phyloP scores from a whole-genome alignment of 228 moss, liverwort and hornwort genomes.

The Sphagnum fallax region DNA sequence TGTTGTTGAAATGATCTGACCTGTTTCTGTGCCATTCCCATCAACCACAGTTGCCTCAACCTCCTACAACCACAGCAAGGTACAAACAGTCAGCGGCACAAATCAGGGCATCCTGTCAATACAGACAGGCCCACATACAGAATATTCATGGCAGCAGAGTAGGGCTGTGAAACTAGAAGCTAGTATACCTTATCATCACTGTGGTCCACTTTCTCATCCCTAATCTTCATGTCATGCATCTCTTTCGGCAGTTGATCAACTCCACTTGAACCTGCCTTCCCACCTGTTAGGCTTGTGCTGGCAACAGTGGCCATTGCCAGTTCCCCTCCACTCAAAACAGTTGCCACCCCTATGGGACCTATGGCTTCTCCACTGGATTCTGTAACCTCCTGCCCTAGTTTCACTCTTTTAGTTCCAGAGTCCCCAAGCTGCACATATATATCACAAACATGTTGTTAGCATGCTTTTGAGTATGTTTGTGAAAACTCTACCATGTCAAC shows the following conservation, averaged over 20 bases:
- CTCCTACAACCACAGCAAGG: constrained; percentile 12
- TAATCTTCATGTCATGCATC: constrained; percentile 64
- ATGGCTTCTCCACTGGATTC: background rate
- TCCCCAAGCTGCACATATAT: constrained; percentile 25
- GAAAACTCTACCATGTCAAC: too few relatives aligned
- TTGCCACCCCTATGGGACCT: constrained; percentile 1
- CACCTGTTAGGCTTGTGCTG: constrained; percentile 48
- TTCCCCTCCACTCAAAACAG: constrained; percentile 26
- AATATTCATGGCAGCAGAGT: too few relatives aligned
- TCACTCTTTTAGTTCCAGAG: constrained; percentile 42
- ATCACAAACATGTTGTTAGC: background rate
- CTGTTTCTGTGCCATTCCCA: constrained; percentile 55
- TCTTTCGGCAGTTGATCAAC: constrained; percentile 57
- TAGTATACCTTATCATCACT: constrained; percentile 42
- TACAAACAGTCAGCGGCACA: too few relatives aligned
- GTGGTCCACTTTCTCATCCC: constrained; percentile 57
- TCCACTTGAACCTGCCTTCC: constrained; percentile 45
- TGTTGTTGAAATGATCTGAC: constrained; percentile 56
- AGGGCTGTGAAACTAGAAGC: background rate
- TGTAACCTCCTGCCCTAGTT: constrained; percentile 3
- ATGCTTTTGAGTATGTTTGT: too few relatives aligned
- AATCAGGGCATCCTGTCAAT: too few relatives aligned
- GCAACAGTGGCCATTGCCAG: constrained; percentile 34
- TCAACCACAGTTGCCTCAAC: constrained; percentile 54
- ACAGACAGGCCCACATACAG: too few relatives aligned